A percentile compares a stretch with the other conserved stretches of the same genome.
Evolutionary conservation across 2,329 filamentous ascomycete species (phyloP).

Genomic region (Fusarium torreyae): DNA sequence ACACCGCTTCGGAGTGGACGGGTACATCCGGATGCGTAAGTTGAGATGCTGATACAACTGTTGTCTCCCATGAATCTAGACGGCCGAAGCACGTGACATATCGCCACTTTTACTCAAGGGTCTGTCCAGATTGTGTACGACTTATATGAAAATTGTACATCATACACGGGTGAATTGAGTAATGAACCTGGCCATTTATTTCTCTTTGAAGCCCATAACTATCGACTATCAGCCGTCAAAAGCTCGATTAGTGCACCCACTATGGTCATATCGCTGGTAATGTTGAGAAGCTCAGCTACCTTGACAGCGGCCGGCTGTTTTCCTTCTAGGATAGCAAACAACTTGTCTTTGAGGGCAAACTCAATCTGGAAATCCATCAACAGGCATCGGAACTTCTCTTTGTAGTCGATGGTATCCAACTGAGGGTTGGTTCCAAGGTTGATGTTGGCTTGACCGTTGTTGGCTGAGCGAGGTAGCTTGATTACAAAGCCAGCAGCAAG

Average conservation of each 20-base stretch:
- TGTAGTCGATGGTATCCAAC: conserved; percentile 19
- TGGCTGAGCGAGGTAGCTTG: neutral
- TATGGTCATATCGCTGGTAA: conserved; percentile 39
- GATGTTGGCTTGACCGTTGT: neutral
- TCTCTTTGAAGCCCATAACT: neutral
- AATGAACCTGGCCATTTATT: too few species aligned
- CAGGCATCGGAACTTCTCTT: conserved; percentile 22
- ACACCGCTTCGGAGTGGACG: too few species aligned
- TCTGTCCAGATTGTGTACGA: too few species aligned
- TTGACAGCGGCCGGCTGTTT: conserved; percentile 18
- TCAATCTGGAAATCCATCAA: conserved; percentile 46
- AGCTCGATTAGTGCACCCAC: conserved; percentile 45
- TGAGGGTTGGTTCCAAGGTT: conserved; percentile 4
- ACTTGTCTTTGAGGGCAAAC: conserved; percentile 40
- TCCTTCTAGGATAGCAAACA: conserved; percentile 18
- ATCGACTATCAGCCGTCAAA: conserved; percentile 42
- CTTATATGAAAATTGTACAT: too few species aligned
- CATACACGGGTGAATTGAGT: too few species aligned
- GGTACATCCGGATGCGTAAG: too few species aligned
- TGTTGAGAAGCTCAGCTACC: conserved; percentile 6
- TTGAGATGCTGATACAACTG: too few species aligned
- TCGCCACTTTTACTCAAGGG: too few species aligned
- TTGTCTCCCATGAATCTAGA: too few species aligned
- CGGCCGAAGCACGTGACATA: too few species aligned
- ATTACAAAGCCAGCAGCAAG: conserved; percentile 13